Evolutionary conservation across 176 grass and related monocot species (phyloP).

Genomic region (Oryza glumipatula): DNA sequence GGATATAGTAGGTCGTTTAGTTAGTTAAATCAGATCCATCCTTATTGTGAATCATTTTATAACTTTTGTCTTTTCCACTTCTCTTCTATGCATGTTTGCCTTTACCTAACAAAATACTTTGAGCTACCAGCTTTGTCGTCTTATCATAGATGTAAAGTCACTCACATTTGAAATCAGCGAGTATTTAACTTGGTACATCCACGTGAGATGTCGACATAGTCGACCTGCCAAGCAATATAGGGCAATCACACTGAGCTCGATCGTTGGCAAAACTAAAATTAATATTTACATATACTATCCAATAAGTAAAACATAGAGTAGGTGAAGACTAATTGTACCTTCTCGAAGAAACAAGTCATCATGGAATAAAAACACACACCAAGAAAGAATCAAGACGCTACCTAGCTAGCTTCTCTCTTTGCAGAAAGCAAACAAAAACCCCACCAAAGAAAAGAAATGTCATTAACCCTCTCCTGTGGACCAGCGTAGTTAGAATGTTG

Average conservation of each 20-base stretch:
- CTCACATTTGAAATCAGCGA: not conserved
- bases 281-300: not conserved
- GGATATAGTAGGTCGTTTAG: too few species aligned
- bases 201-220: constrained; percentile 33
- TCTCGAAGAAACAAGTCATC: constrained; percentile 51
- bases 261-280: not conserved
- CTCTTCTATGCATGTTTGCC: not conserved
- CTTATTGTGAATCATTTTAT: not conserved
- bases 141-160: not conserved
- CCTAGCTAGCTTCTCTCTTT: constrained; percentile 11
- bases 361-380: not conserved
- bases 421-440: constrained; percentile 35
- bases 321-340: constrained; percentile 51
- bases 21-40: not conserved
- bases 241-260: not conserved
- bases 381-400: constrained; percentile 28
- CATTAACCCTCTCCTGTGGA: constrained; percentile 35
- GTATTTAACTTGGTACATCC: not conserved
- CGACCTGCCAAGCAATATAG: not conserved
- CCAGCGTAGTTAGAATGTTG: constrained; percentile 32
- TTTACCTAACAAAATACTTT: not conserved
- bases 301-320: constrained; percentile 25
- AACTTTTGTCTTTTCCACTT: not conserved
- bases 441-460: constrained; percentile 23
- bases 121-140: not conserved